Conservation (phyloP, 306 rosid species). For the Prunus mira region DNA sequence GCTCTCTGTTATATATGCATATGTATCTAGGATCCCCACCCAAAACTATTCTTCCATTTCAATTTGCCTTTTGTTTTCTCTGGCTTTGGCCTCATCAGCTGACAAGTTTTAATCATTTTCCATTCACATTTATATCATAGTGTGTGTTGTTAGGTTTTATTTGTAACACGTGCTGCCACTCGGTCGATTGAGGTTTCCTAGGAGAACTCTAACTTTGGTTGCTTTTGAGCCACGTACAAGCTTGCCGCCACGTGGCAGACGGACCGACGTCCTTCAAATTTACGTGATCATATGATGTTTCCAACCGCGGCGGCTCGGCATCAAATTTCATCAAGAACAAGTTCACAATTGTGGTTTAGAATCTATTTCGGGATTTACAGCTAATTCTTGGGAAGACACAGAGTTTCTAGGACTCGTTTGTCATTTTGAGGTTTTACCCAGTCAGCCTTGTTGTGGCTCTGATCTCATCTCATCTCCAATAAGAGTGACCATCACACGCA, state of each 20-base stretch:
- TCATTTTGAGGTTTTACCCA: not conserved
- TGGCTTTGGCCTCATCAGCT: too few species aligned
- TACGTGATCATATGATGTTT: not conserved
- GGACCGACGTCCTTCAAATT: not conserved
- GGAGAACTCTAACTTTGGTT: not conserved
- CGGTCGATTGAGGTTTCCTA: slow-evolving; percentile 5
- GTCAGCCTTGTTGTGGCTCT: not conserved
- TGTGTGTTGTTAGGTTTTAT: not conserved
- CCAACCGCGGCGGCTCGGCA: not conserved
- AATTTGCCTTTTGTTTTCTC: not conserved
- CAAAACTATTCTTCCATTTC: not conserved
- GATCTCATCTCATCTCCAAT: too few species aligned
- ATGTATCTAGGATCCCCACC: not conserved
- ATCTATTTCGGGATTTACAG: slow-evolving; percentile 1
- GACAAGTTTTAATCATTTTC: not conserved
- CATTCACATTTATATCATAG: not conserved
- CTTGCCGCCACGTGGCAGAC: slow-evolving; percentile 11
- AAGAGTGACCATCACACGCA: too few species aligned
- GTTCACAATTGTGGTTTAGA: not conserved
- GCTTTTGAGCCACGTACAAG: slow-evolving; percentile 27
- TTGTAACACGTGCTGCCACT: slow-evolving; percentile 25
- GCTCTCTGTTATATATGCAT: too few species aligned
- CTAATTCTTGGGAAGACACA: not conserved
- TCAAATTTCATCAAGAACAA: not conserved
- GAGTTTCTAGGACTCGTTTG: not conserved